These are phyloP conservation scores for Penicillium concentricum DNA, from an alignment of 2,329 filamentous ascomycete species.

Conservation along the genomic window DNA sequence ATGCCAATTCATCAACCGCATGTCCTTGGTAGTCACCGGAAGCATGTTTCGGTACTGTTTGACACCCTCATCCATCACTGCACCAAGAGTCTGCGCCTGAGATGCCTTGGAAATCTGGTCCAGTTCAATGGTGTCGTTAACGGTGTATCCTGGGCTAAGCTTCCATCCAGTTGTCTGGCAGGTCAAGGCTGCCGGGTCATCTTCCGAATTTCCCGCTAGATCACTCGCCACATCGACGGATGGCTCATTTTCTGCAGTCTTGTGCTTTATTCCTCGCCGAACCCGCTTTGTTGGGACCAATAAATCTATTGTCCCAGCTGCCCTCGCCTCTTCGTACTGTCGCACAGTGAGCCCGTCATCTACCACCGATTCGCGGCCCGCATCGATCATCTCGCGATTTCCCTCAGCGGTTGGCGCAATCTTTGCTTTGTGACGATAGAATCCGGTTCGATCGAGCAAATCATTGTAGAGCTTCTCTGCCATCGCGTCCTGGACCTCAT, in stretches of 20 bases:
- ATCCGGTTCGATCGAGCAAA: slow-evolving; percentile 84
- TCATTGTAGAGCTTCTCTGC: slow-evolving; percentile 95
- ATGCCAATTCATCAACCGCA: slow-evolving; percentile 94
- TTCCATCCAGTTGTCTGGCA: slow-evolving; percentile 81
- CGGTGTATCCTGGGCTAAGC: slow-evolving; percentile 62
- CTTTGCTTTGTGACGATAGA: slow-evolving; percentile 78
- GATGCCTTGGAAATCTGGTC: slow-evolving; percentile 62
- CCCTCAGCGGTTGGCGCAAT: slow-evolving; percentile 73
- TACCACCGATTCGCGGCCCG: slow-evolving; percentile 72
- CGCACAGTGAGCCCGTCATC: slow-evolving; percentile 71
- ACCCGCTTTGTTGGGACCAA: slow-evolving; percentile 45
- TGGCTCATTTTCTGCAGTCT: slow-evolving; percentile 53
- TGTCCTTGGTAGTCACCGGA: slow-evolving; percentile 79
- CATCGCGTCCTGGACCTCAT: slow-evolving; percentile 73
- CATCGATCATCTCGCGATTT: slow-evolving; percentile 76
- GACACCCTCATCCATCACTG: slow-evolving; percentile 90
- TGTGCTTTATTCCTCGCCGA: slow-evolving; percentile 46
- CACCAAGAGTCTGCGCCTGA: slow-evolving; percentile 72
- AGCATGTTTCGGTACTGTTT: slow-evolving; percentile 81
- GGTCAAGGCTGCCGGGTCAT: slow-evolving; percentile 72
- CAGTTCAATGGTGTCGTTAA: slow-evolving; percentile 69
- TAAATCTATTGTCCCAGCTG: slow-evolving; percentile 53
- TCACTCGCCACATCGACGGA: slow-evolving; percentile 50
- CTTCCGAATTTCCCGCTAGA: slow-evolving; percentile 62
- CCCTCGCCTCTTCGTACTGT: slow-evolving; percentile 68